phyloP scores from a whole-genome alignment of 2,329 filamentous ascomycete genomes.

The Drechslerella coelobrocha region DNA sequence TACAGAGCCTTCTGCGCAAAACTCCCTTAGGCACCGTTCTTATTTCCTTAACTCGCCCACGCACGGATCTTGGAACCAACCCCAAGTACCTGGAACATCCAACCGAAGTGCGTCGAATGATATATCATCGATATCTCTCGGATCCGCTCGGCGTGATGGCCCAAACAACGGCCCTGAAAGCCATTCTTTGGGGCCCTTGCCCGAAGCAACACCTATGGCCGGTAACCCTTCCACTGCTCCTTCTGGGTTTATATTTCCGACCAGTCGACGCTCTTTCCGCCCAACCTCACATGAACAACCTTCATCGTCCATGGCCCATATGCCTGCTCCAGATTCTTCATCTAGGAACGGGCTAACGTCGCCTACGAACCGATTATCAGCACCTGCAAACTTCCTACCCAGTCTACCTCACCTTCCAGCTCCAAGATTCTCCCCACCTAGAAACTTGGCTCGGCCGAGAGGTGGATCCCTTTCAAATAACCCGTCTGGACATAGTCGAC shows the following conservation, averaged over 20 bases:
- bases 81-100: slow-evolving; percentile 23
- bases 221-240: slow-evolving; percentile 2
- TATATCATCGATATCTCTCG: not conserved
- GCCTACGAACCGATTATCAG: slow-evolving; percentile 31
- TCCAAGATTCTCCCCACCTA: slow-evolving; percentile 40
- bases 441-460: slow-evolving; percentile 28
- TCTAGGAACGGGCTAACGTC: slow-evolving; percentile 26
- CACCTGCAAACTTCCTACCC: slow-evolving; percentile 25
- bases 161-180: slow-evolving; percentile 7
- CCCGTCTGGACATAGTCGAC: slow-evolving; percentile 17
- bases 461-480: slow-evolving; percentile 26
- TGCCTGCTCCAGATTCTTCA: slow-evolving; percentile 17
- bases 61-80: slow-evolving; percentile 32
- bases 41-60: slow-evolving; percentile 23
- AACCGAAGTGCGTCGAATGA: slow-evolving; percentile 31
- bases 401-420: slow-evolving; percentile 42
- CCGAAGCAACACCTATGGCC: slow-evolving; percentile 17
- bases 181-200: slow-evolving; percentile 13
- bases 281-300: slow-evolving; percentile 25
- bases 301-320: slow-evolving; percentile 5
- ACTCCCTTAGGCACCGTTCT: slow-evolving; percentile 13
- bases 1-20: slow-evolving; percentile 10
- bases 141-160: slow-evolving; percentile 21
- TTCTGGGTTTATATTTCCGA: slow-evolving; percentile 17
- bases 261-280: slow-evolving; percentile 28